Percentiles rank a stretch among this genome's conserved stretches.
phyloP scores from a whole-genome alignment of 257 asterid genomes.

The Lycium barbarum region DNA sequence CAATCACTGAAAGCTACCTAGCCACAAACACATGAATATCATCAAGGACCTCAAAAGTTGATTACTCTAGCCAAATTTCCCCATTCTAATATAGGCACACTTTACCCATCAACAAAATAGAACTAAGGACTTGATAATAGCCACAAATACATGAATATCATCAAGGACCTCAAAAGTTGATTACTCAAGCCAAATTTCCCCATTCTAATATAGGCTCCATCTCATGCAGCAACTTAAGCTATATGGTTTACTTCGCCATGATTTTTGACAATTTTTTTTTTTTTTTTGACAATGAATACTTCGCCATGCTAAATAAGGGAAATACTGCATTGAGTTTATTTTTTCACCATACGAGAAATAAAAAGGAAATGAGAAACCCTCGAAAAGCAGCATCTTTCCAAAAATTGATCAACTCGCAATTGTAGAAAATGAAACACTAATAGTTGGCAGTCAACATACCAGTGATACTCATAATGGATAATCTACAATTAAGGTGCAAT shows the following conservation, averaged over 20 bases:
- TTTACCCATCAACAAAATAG: no score
- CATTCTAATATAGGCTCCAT: background rate
- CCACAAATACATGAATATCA: no score
- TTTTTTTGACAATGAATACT: background rate
- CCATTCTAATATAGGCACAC: background rate
- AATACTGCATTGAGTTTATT: background rate
- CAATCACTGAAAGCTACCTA: background rate
- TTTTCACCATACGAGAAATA: background rate
- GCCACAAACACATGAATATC: slow-evolving; percentile 1
- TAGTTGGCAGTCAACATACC: background rate
- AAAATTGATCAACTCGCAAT: background rate
- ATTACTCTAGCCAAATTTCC: background rate
- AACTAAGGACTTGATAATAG: no score
- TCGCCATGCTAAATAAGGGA: background rate
- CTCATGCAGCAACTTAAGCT: background rate
- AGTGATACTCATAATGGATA: background rate
- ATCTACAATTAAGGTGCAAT: slow-evolving; percentile 17
- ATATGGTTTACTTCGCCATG: background rate
- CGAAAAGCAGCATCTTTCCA: background rate
- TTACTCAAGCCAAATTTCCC: no score
- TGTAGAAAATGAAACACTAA: background rate
- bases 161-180: no score
- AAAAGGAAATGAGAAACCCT: slow-evolving; percentile 17
- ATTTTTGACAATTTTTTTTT: no score
- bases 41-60: slow-evolving; percentile 19